A percentile compares a stretch with the other conserved stretches of the same genome.
Conservation (phyloP, 2,329 filamentous ascomycete species). For the Phaeosphaeria sp. region DNA sequence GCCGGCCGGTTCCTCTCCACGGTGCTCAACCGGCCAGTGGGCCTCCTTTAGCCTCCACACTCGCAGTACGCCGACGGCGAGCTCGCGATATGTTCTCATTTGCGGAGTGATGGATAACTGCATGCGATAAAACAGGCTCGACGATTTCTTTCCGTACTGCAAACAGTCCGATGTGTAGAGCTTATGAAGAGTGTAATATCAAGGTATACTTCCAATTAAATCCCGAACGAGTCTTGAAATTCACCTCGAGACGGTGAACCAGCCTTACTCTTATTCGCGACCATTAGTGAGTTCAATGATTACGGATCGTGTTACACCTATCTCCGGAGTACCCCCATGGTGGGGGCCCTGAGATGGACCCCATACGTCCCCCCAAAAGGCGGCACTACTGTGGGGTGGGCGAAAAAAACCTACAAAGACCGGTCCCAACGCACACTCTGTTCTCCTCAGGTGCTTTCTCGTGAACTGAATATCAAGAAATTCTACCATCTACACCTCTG, state of each 20-base stretch:
- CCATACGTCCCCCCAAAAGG: neutral
- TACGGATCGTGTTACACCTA: neutral
- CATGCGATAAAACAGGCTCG: neutral
- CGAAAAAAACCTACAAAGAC: neutral
- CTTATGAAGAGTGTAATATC: neutral
- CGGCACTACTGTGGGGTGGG: conserved; percentile 22
- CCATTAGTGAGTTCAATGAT: neutral
- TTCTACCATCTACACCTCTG: neutral
- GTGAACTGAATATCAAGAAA: neutral
- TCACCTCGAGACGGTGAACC: neutral
- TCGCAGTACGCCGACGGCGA: neutral
- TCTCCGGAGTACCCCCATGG: conserved; percentile 11
- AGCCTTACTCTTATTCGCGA: neutral
- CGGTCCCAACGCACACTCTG: neutral
- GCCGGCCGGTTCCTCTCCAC: neutral
- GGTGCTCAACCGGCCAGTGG: neutral
- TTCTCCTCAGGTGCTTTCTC: neutral
- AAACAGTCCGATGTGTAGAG: no score
- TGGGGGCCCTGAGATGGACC: conserved; percentile 11
- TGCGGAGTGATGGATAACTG: neutral
- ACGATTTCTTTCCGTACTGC: no score
- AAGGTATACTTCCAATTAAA: no score
- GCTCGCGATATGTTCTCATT: neutral
- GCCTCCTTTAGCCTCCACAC: neutral
- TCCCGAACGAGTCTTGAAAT: neutral